Base-by-base conservation (phyloP, 768 basidiomycete genomes). In the Lentinula lateritia region DNA sequence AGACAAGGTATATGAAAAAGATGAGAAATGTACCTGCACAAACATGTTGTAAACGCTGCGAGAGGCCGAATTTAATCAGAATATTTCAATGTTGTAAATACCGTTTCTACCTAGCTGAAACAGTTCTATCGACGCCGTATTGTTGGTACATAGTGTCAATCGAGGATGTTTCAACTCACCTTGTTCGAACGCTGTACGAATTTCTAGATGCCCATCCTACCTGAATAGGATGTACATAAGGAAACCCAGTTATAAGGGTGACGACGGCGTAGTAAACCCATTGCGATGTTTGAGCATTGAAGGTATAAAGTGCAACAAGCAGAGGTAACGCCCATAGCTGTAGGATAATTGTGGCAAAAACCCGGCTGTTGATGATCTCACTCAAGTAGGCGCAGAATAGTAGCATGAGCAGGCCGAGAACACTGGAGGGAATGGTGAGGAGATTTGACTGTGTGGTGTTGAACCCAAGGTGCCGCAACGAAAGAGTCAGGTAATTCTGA, bases 201-300 rank as follows among this genome's bases (percentile, higher is more conserved):
- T 87, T 88, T 55, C 81, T 74, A 1, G 83, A 85, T 0, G 79
- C 75, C 83, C 84, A 86, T 1, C 80, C 83, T 0, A 86, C 81
- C 66, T 82, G 80, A 38, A 78, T 78, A 2, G 77, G 78, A 61
- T 78, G 76, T 5, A 77, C 70, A 63, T 77, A 80, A n/a, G 84
- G 85, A 68, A 81, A 87, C 9, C 81, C 85, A 50, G 81, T 79
- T 34, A 86, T 73, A 32, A 87, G 72, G 0, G 78, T 77, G 20
- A 84, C 80, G 12, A 86, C 82, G 0, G 74, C 75, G 64, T 73
- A 85, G 67, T 83, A 83, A 2, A 76, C 79, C 84, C 84, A 86
- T 67, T 80, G 81, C 12, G 78, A 81, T 1, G 84, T 83, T 0
- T 74, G 56, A 23, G 63, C 58, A 64, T 73, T 72, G 69, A 87